These are phyloP conservation scores for Rubroboletus pulcherrimus DNA, from an alignment of 768 basidiomycete genomes.

Conservation along the genomic window DNA sequence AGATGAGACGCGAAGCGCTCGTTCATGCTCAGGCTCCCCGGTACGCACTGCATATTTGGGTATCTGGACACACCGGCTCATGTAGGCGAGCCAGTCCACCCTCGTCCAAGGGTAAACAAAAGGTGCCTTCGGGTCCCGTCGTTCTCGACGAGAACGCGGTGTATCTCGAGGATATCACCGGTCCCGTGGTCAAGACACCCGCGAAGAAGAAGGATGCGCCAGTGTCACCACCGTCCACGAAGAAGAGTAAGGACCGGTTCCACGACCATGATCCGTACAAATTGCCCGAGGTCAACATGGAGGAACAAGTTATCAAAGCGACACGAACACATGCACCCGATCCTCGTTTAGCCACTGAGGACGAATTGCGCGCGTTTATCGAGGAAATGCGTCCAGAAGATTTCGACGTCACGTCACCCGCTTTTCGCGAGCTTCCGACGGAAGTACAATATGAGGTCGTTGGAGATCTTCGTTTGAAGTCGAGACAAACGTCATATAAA, in stretches of 20 bases:
- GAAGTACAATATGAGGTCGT: conserved; percentile 98
- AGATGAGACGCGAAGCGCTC: conserved; percentile 86
- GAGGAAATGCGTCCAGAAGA: conserved; percentile 96
- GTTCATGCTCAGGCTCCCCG: conserved; percentile 47
- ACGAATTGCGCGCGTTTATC: conserved; percentile 88
- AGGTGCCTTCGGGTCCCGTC: conserved; percentile 43
- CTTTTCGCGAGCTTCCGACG: conserved; percentile 88
- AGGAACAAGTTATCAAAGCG: conserved; percentile 56
- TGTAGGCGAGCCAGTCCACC: conserved; percentile 15
- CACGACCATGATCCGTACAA: conserved; percentile 87
- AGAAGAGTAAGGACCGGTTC: conserved; percentile 55
- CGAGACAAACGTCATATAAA: conserved; percentile 88
- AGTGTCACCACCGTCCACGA: conserved; percentile 46
- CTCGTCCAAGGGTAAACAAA: conserved; percentile 42
- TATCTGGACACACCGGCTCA: neutral
- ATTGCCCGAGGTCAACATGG: conserved; percentile 80
- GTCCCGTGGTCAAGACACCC: conserved; percentile 52
- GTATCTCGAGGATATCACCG: conserved; percentile 84
- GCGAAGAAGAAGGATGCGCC: conserved; percentile 23
- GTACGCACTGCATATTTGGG: conserved; percentile 32
- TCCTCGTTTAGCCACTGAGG: conserved; percentile 93
- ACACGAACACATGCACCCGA: conserved; percentile 67
- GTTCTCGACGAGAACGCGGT: conserved; percentile 68
- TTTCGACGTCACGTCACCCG: conserved; percentile 86
- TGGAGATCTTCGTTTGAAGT: conserved; percentile 91